phyloP scores from a whole-genome alignment of 2,329 filamentous ascomycete species.

The Acrodontium crateriforme region DNA sequence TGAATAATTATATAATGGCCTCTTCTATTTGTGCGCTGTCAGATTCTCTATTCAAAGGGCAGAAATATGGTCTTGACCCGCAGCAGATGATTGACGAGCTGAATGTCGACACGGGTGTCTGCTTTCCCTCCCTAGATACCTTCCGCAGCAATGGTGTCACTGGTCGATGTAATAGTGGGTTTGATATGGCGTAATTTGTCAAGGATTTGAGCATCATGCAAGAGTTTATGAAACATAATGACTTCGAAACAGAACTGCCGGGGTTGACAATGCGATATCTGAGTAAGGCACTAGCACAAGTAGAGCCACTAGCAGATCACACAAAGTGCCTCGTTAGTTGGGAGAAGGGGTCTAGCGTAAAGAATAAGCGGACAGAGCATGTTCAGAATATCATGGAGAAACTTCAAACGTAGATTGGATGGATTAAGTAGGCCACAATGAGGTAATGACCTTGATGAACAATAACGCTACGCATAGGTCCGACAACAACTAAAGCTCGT shows the following conservation, averaged over 20 bases:
- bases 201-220: slow-evolving; percentile 25
- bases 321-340: slow-evolving; percentile 22
- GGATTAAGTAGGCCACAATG: no score
- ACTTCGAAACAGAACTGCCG: slow-evolving; percentile 20
- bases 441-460: no score
- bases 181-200: slow-evolving; percentile 22
- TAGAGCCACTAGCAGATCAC: slow-evolving; percentile 21
- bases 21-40: slow-evolving; percentile 20
- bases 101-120: slow-evolving; percentile 28
- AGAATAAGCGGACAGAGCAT: slow-evolving; percentile 18
- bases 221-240: slow-evolving; percentile 22
- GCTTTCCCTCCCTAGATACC: slow-evolving; percentile 23
- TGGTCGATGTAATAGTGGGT: slow-evolving; percentile 19
- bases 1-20: slow-evolving; percentile 26
- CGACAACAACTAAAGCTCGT: no score
- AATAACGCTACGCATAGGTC: no score
- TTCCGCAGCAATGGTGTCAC: slow-evolving; percentile 17
- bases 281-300: slow-evolving; percentile 18
- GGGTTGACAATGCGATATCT: slow-evolving; percentile 19
- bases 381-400: slow-evolving; percentile 12
- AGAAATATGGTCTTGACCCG: slow-evolving; percentile 24
- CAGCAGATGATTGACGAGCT: slow-evolving; percentile 28
- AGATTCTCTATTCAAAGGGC: slow-evolving; percentile 21
- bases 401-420: slow-evolving; percentile 17
- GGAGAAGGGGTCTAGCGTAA: slow-evolving; percentile 23